Conservation (phyloP, 768 basidiomycete genomes). For the Suillus plorans region DNA sequence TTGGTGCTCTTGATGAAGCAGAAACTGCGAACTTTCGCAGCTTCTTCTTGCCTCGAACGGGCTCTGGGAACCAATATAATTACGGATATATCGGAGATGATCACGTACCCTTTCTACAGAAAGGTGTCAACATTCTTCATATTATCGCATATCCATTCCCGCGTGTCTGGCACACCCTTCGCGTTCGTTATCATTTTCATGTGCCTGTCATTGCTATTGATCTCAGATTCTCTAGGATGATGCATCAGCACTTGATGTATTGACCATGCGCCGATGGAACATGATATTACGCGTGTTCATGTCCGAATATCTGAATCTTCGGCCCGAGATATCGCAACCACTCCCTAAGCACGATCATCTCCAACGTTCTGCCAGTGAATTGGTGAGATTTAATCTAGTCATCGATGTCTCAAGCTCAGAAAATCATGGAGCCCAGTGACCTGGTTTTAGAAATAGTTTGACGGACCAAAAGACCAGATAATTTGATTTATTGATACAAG, state of each 20-base stretch:
- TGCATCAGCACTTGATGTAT: constrained; percentile 77
- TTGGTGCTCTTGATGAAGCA: constrained; percentile 56
- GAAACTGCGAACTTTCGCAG: constrained; percentile 48
- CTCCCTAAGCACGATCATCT: constrained; percentile 21
- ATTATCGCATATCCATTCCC: constrained; percentile 91
- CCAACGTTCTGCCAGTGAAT: constrained; percentile 42
- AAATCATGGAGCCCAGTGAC: constrained; percentile 3
- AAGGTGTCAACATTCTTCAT: constrained; percentile 87
- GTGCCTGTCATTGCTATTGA: background rate
- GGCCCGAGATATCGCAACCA: constrained; percentile 43
- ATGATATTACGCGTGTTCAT: constrained; percentile 85
- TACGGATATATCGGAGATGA: constrained; percentile 83
- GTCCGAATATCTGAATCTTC: constrained; percentile 82
- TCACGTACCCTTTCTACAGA: constrained; percentile 83
- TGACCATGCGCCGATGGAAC: constrained; percentile 89
- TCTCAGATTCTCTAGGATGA: constrained; percentile 65
- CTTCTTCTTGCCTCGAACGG: constrained; percentile 61
- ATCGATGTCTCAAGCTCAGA: background rate
- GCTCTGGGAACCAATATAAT: constrained; percentile 33
- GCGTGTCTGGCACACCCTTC: constrained; percentile 79
- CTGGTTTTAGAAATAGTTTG: background rate
- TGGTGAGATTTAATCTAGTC: constrained; percentile 37
- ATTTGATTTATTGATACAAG: background rate
- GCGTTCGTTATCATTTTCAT: constrained; percentile 42
- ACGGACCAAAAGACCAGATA: too few relatives aligned